Evolutionary conservation across 805 yeast genomes (phyloP), one percentile per base, ranked within the genome.

Genomic region (Saturnispora sanitii): DNA sequence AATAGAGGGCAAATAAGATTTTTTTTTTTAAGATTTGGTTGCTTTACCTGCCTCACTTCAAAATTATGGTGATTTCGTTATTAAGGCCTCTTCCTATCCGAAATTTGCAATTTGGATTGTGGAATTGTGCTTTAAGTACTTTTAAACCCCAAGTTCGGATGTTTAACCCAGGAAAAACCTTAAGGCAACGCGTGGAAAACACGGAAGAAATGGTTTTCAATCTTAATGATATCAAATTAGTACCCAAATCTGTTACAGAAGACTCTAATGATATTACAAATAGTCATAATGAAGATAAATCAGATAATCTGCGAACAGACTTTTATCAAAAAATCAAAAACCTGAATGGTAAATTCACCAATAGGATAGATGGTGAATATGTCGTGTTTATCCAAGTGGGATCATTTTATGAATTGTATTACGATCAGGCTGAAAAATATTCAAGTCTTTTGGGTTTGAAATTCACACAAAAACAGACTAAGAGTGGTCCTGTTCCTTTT

Each of bases 341-440:
- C 20, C 50, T 47, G 1, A 53, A 55, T 13, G 57, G 53, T 21
- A 38, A 45, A 26, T 60, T 51, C 37, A 33, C 58, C 1, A 33
- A 44, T 13, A 39, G 51, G 13, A 34, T 38, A 3, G 56, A 54
- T 29, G 53, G 51, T 3, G 54, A 49, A 15, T 57, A 77, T 45
- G 78, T 82, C 0, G 78, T 83, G 0, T 53, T 80, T 29, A 78
- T 87, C 1, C 94, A 86, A 51, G 88, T 87, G 28, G 96, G 95
- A 1, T 75, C 87, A 18, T 85, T 85, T 58, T 85, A 82, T 51
- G 95, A 85, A 61, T 62, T 90, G 3, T 92, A 92, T 55, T 86
- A 83, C 53, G 88, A 88, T 40, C 94, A 87, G 45, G 97, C 97
- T 1, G 74, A 76, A 8, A 68, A 67, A 33, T 77, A 70, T 54